A percentile compares a stretch with the other conserved stretches of the same genome.
These are phyloP conservation scores for Taiozyma sp. DNA, from an alignment of 1,139 yeast species.

Conservation along the genomic window DNA sequence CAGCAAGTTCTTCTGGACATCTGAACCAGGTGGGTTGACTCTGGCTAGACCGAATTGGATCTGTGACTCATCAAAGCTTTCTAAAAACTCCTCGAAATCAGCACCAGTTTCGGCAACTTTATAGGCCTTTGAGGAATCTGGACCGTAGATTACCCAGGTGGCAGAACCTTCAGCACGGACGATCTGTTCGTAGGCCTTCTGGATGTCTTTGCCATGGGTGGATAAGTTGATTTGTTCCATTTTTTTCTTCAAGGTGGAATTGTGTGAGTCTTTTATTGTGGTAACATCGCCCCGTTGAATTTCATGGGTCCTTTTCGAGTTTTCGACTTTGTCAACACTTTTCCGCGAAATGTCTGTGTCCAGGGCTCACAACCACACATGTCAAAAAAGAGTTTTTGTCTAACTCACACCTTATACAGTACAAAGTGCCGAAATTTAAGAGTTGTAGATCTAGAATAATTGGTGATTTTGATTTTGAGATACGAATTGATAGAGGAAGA, in stretches of 20 bases:
- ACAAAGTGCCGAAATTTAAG: too few relatives aligned
- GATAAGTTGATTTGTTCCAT: constrained; percentile 25
- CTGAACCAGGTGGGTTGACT: constrained; percentile 85
- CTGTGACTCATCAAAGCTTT: constrained; percentile 77
- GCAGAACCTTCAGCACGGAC: constrained; percentile 54
- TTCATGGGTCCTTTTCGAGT: not conserved
- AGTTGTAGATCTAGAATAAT: too few relatives aligned
- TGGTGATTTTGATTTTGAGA: too few relatives aligned
- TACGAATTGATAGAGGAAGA: too few relatives aligned
- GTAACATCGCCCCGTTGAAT: not conserved
- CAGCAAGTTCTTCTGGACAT: constrained; percentile 74
- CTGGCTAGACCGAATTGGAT: constrained; percentile 90
- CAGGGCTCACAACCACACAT: not conserved
- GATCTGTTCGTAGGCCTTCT: constrained; percentile 55
- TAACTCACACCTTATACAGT: too few relatives aligned
- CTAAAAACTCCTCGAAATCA: constrained; percentile 71
- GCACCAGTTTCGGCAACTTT: constrained; percentile 52
- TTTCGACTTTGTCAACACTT: not conserved
- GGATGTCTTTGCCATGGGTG: constrained; percentile 34
- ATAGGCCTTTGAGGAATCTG: constrained; percentile 51
- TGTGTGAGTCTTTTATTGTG: not conserved
- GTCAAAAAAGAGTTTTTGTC: too few relatives aligned
- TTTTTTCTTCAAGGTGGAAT: not conserved
- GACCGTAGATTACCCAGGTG: constrained; percentile 60
- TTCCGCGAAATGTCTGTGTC: not conserved